Evolutionary conservation across 768 basidiomycete species (phyloP).

Genomic region (Pholiota molesta): DNA sequence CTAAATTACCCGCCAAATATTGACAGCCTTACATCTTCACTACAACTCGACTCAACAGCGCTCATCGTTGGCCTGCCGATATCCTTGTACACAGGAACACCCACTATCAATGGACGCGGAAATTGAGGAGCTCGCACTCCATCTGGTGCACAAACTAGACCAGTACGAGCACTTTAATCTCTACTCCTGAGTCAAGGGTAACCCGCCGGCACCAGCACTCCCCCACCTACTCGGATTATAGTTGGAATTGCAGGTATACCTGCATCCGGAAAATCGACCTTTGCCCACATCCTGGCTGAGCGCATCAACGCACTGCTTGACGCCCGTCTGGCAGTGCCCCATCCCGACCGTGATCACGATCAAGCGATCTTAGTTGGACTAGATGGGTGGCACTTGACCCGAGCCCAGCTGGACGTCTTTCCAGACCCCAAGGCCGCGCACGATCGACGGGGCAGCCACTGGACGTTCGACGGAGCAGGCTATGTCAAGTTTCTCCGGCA

Average conservation of each 20-base stretch:
- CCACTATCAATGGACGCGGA: conserved; percentile 25
- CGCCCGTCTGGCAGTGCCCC: background rate
- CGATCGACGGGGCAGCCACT: conserved; percentile 82
- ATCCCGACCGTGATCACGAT: conserved; percentile 1
- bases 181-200: background rate
- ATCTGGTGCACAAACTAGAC: conserved; percentile 31
- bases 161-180: conserved; percentile 33
- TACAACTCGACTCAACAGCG: background rate
- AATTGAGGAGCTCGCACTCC: conserved; percentile 25
- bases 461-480: conserved; percentile 83
- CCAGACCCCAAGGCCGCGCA: conserved; percentile 79
- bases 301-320: conserved; percentile 50
- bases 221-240: conserved; percentile 51
- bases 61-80: background rate
- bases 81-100: background rate
- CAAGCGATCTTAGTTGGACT: conserved; percentile 72
- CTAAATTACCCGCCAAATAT: background rate
- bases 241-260: conserved; percentile 81
- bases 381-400: conserved; percentile 92
- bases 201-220: conserved; percentile 31
- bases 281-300: conserved; percentile 61
- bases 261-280: conserved; percentile 85
- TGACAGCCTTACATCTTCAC: too few species aligned
- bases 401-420: conserved; percentile 75
- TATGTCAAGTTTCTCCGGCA: conserved; percentile 70